phyloP scores from a whole-genome alignment of 768 basidiomycete species.

The Agaricus blazei region DNA sequence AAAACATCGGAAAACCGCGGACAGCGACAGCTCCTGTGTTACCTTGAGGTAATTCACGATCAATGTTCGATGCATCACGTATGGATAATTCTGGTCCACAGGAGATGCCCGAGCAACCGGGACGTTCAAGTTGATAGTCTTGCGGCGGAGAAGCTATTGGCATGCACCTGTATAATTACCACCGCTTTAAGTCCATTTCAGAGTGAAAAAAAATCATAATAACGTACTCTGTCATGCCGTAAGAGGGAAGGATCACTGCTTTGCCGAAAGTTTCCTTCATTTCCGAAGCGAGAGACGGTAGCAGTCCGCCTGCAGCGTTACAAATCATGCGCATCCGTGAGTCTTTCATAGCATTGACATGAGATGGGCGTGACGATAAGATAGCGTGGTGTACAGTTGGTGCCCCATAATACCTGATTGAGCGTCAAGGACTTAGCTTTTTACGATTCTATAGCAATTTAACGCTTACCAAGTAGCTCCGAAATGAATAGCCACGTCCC shows the following conservation, averaged over 20 bases:
- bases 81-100: slow-evolving; percentile 44
- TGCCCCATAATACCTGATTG: slow-evolving; percentile 42
- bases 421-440: slow-evolving; percentile 3
- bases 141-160: slow-evolving; percentile 42
- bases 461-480: slow-evolving; percentile 43
- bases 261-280: slow-evolving; percentile 41
- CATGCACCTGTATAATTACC: slow-evolving; percentile 33
- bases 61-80: slow-evolving; percentile 30
- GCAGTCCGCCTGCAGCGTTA: slow-evolving; percentile 48
- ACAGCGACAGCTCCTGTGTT: slow-evolving; percentile 48
- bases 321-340: slow-evolving; percentile 40
- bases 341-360: slow-evolving; percentile 25
- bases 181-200: slow-evolving; percentile 9
- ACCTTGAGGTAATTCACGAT: slow-evolving; percentile 32
- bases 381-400: slow-evolving; percentile 50
- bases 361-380: slow-evolving; percentile 30
- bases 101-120: slow-evolving; percentile 42
- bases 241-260: slow-evolving; percentile 53
- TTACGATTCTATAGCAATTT: slow-evolving; percentile 5
- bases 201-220: neutral
- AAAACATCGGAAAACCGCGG: slow-evolving; percentile 48
- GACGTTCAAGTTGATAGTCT: slow-evolving; percentile 38
- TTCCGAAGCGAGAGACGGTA: slow-evolving; percentile 45
- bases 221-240: slow-evolving; percentile 51
- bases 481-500: slow-evolving; percentile 32